Conservation (phyloP, 2,329 filamentous ascomycete genomes). For the Ophiostoma sp. region DNA sequence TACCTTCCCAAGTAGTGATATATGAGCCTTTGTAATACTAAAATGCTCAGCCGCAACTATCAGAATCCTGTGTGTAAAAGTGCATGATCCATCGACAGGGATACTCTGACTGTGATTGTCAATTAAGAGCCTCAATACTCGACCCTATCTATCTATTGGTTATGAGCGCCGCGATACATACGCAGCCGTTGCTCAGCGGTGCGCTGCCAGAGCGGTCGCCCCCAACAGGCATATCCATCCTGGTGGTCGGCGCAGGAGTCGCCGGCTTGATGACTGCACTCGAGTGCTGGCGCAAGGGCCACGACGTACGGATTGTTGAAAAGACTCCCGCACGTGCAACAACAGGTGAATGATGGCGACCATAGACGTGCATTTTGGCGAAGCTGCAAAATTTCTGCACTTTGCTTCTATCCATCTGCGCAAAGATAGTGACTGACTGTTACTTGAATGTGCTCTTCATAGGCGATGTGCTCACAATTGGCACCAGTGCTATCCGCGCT, state of each 20-base stretch:
- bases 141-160: neutral
- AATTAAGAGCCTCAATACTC: neutral
- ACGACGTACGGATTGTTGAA: neutral
- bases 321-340: neutral
- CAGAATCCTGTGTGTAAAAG: neutral
- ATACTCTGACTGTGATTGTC: neutral
- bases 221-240: neutral
- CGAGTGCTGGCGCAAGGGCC: neutral
- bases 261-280: neutral
- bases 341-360: neutral
- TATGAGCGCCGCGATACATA: neutral
- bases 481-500: neutral
- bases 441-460: neutral
- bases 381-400: neutral
- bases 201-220: neutral
- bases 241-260: neutral
- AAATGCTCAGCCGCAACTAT: neutral
- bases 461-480: neutral
- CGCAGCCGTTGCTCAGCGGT: neutral
- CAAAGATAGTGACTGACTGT: neutral
- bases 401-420: neutral
- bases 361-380: neutral
- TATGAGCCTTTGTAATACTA: neutral
- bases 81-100: neutral
- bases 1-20: neutral